These are phyloP conservation scores for Colletotrichum sp. DNA, from an alignment of 2,329 filamentous ascomycete species.

Conservation along the genomic window DNA sequence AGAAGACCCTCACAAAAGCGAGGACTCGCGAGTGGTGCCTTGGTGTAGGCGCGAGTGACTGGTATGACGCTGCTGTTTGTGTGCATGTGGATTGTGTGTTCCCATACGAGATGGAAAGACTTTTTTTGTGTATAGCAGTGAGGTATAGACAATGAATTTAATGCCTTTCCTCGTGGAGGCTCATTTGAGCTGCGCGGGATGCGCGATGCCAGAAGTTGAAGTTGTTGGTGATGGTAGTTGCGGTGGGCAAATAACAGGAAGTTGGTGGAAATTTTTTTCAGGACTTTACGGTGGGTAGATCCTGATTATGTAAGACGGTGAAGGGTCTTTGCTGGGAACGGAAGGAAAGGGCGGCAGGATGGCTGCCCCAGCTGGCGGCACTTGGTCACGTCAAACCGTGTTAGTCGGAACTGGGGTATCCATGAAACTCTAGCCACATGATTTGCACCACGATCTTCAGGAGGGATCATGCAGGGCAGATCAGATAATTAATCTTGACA, in stretches of 20 bases:
- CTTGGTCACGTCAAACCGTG: neutral
- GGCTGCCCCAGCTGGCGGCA: neutral
- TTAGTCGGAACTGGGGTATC: neutral
- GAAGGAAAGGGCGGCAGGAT: neutral
- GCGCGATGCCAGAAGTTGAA: neutral
- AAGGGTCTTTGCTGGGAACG: neutral
- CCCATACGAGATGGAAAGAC: neutral
- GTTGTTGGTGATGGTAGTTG: neutral
- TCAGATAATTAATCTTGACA: neutral
- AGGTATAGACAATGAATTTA: neutral
- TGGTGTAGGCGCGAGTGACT: slow-evolving; percentile 17
- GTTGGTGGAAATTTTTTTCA: neutral
- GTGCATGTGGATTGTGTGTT: neutral
- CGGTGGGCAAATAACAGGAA: neutral
- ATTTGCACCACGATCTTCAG: neutral
- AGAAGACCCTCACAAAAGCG: slow-evolving; percentile 17
- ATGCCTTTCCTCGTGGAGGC: neutral
- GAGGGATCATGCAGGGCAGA: neutral
- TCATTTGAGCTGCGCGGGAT: neutral
- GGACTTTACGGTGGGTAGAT: neutral
- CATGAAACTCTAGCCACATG: neutral
- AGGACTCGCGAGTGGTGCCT: slow-evolving; percentile 14
- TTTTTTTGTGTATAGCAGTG: neutral
- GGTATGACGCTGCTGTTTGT: slow-evolving; percentile 17
- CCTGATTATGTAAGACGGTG: neutral